Conservation (phyloP, 75 land plant species). For the Pinus tabuliformis region DNA sequence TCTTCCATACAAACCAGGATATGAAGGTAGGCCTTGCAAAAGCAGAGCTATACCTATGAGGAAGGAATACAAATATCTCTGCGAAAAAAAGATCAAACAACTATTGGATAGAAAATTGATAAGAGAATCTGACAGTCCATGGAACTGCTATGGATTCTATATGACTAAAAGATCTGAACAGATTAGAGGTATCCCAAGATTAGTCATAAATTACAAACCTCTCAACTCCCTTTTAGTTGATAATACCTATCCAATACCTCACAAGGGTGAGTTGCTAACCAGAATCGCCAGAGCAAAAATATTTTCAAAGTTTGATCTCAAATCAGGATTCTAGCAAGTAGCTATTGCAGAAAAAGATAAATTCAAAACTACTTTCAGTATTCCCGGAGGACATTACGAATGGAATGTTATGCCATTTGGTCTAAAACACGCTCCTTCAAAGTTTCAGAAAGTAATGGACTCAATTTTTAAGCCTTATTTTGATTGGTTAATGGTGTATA, state of each 20-base stretch:
- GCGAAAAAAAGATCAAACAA: too few species aligned
- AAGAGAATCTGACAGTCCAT: too few species aligned
- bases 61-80: too few species aligned
- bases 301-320: background rate
- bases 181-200: background rate
- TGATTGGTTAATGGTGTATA: background rate
- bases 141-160: too few species aligned
- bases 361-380: background rate
- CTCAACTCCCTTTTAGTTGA: background rate
- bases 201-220: background rate
- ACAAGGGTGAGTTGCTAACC: background rate
- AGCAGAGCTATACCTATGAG: too few species aligned
- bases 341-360: background rate
- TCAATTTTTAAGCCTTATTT: background rate
- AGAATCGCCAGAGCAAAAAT: background rate
- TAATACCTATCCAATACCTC: background rate
- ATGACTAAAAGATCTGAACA: background rate
- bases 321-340: background rate
- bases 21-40: too few species aligned
- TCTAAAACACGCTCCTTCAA: background rate
- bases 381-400: background rate
- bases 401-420: too few species aligned
- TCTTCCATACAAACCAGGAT: too few species aligned
- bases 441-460: background rate
- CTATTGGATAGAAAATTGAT: too few species aligned